A percentile compares a stretch with the other conserved stretches of the same genome.
phyloP scores from a whole-genome alignment of 257 asterid genomes.

The Solanum paucissectum region DNA sequence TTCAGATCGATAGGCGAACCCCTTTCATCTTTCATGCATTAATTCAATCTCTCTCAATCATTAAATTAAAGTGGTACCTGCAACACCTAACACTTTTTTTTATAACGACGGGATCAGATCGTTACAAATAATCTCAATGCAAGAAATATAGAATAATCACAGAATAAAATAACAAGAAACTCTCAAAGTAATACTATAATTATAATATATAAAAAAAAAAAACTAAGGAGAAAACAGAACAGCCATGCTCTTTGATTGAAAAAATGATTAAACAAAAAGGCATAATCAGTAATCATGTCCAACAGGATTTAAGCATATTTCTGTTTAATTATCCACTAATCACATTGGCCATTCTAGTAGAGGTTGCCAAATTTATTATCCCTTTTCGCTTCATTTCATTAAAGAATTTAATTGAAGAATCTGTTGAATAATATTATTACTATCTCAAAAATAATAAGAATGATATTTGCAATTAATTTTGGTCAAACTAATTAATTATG shows the following conservation, averaged over 20 bases:
- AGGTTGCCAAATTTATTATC: background rate
- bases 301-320: background rate
- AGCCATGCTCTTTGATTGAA: too few species aligned
- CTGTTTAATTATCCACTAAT: background rate
- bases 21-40: background rate
- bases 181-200: too few species aligned
- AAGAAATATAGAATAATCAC: too few species aligned
- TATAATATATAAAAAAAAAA: too few species aligned
- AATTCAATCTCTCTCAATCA: background rate
- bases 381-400: too few species aligned
- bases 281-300: background rate
- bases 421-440: background rate
- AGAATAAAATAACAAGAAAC: too few species aligned
- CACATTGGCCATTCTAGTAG: background rate
- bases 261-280: background rate
- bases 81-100: background rate
- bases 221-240: too few species aligned
- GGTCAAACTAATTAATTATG: background rate
- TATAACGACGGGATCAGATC: too few species aligned
- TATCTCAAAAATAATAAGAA: background rate
- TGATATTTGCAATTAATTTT: too few species aligned
- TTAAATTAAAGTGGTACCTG: background rate
- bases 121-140: too few species aligned
- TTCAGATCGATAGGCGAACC: accelerated
- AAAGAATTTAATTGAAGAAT: background rate